Evolutionary conservation across 495 filamentous ascomycete genomes (phyloP).

Genomic region (Penicillium paxilli): DNA sequence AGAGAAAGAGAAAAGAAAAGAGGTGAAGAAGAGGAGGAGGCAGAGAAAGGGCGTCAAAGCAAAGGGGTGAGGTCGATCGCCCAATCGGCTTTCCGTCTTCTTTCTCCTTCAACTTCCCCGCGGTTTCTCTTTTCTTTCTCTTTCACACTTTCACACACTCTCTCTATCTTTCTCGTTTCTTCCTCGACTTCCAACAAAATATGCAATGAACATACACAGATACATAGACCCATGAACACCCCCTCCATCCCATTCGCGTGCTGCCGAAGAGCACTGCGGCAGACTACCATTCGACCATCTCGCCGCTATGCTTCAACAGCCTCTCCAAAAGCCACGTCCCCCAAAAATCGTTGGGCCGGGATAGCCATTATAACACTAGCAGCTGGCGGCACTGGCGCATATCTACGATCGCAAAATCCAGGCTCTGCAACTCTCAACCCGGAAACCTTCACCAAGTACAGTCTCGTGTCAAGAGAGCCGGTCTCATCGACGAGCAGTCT

Average conservation of each 20-base stretch:
- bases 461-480: slow-evolving; percentile 61
- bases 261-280: slow-evolving; percentile 11
- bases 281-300: slow-evolving; percentile 10
- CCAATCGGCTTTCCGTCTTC: slow-evolving; percentile 29
- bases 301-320: slow-evolving; percentile 25
- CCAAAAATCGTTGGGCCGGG: slow-evolving; percentile 38
- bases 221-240: slow-evolving; percentile 29
- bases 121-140: slow-evolving; percentile 10
- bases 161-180: too few relatives aligned
- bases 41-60: slow-evolving; percentile 3
- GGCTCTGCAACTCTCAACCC: slow-evolving; percentile 41
- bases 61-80: slow-evolving; percentile 23
- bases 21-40: background rate
- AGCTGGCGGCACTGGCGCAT: slow-evolving; percentile 39
- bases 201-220: background rate
- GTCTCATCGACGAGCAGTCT: slow-evolving; percentile 77
- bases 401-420: slow-evolving; percentile 30
- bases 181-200: too few relatives aligned
- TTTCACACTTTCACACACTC: too few relatives aligned
- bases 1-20: slow-evolving; percentile 4
- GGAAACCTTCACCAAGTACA: slow-evolving; percentile 65
- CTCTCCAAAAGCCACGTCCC: slow-evolving; percentile 12
- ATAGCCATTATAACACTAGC: slow-evolving; percentile 33
- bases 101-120: slow-evolving; percentile 15
- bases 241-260: slow-evolving; percentile 13